phyloP scores from a whole-genome alignment of 2,329 filamentous ascomycete genomes.

The Colletotrichum salicis region DNA sequence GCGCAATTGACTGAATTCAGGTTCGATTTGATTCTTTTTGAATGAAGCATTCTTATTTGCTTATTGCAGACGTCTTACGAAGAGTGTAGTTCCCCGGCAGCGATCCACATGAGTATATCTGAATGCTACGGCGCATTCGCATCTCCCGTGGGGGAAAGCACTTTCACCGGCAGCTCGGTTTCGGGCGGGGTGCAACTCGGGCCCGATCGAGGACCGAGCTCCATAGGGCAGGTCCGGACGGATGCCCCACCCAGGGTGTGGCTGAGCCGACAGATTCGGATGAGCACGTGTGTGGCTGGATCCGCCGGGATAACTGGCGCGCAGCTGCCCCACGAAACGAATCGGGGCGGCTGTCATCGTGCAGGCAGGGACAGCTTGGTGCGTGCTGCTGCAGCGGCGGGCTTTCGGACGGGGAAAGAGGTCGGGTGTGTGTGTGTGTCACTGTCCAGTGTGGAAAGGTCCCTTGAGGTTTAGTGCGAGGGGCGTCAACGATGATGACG shows the following conservation, averaged over 20 bases:
- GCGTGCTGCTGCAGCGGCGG: neutral
- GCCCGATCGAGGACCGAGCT: constrained; percentile 1
- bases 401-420: neutral
- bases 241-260: neutral
- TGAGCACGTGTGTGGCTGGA: neutral
- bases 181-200: constrained; percentile 16
- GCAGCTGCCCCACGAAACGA: constrained; percentile 1
- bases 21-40: neutral
- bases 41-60: neutral
- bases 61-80: no score
- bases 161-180: neutral
- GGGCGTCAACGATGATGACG: constrained; percentile 24
- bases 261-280: no score
- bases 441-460: no score
- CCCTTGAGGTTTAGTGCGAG: constrained; percentile 10
- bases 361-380: neutral
- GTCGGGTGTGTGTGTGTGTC: neutral
- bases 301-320: neutral
- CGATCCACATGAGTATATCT: neutral
- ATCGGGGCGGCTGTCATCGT: neutral
- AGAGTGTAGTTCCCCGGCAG: no score
- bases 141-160: neutral
- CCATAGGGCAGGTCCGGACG: neutral
- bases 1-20: neutral
- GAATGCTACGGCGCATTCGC: neutral